Conservation (phyloP, 345 rosid species). For the Eucalyptus melliodora region DNA sequence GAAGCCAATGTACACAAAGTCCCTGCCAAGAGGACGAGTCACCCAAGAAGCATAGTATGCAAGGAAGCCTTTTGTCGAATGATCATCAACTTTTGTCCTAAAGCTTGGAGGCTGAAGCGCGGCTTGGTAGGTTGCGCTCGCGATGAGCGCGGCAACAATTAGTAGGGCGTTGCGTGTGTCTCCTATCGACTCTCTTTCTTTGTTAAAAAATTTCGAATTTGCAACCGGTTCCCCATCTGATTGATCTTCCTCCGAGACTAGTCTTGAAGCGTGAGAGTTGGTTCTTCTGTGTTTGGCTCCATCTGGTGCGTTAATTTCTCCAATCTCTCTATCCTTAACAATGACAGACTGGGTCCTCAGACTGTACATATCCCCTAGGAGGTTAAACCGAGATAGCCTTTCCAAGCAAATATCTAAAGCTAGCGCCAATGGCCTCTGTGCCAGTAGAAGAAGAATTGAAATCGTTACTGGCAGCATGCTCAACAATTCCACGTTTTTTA, state of each 20-base stretch:
- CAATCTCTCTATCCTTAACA: not conserved
- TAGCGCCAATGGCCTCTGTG: not conserved
- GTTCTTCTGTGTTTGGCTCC: not conserved
- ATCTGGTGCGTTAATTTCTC: not conserved
- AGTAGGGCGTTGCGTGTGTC: not conserved
- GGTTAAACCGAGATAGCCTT: not conserved
- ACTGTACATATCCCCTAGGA: not conserved
- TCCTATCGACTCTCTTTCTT: not conserved
- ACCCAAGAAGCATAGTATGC: not conserved
- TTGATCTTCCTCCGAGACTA: not conserved
- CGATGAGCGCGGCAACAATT: not conserved
- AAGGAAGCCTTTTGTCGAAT: not conserved
- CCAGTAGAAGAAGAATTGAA: not conserved
- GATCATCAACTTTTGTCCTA: not conserved
- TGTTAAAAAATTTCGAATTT: too few relatives aligned
- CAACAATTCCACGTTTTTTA: not conserved
- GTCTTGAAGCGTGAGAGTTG: not conserved
- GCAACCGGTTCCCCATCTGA: not conserved
- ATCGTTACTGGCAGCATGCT: not conserved
- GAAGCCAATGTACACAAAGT: not conserved
- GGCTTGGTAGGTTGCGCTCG: not conserved
- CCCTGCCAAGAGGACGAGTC: not conserved
- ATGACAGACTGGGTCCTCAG: not conserved
- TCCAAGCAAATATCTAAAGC: not conserved
- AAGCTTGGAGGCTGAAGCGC: not conserved